These are phyloP conservation scores for Haematococcus sp. DNA, from an alignment of 139 green algal species.

Conservation along the genomic window DNA sequence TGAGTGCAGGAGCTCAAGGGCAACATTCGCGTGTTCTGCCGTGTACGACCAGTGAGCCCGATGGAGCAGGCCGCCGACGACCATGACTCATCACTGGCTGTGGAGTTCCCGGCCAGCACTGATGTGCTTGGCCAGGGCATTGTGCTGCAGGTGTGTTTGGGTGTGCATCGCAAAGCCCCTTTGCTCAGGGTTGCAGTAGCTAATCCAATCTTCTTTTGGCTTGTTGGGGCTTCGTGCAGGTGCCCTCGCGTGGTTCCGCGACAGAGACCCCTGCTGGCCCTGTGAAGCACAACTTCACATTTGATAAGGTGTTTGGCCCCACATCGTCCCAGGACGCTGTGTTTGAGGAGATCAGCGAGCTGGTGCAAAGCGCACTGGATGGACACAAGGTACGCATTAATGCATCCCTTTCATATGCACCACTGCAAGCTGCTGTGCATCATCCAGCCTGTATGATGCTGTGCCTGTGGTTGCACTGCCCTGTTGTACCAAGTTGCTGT, in stretches of 20 bases:
- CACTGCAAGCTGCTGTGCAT: not conserved
- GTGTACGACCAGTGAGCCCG: constrained; percentile 65
- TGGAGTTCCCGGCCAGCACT: constrained; percentile 31
- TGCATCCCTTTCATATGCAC: not conserved
- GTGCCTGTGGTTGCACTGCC: too few species aligned
- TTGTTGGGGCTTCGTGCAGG: not conserved
- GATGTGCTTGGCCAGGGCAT: constrained; percentile 50
- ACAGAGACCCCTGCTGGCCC: not conserved
- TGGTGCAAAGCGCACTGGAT: constrained; percentile 83
- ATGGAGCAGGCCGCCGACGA: constrained; percentile 23
- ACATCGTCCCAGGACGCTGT: constrained; percentile 65
- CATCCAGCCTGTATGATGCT: not conserved
- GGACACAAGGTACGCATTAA: constrained; percentile 71
- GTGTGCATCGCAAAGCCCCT: not conserved
- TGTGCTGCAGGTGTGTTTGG: constrained; percentile 15
- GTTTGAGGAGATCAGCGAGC: constrained; percentile 87
- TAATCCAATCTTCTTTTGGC: not conserved
- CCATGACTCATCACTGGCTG: constrained; percentile 18
- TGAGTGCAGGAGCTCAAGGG: constrained; percentile 88
- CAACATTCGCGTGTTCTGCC: constrained; percentile 95
- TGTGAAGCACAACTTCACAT: constrained; percentile 46
- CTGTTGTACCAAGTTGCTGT: too few species aligned
- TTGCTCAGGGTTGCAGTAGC: not conserved
- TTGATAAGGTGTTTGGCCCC: constrained; percentile 84
- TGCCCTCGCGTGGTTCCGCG: not conserved